phyloP scores from a whole-genome alignment of 768 basidiomycete species.

The Phaffia australis region DNA sequence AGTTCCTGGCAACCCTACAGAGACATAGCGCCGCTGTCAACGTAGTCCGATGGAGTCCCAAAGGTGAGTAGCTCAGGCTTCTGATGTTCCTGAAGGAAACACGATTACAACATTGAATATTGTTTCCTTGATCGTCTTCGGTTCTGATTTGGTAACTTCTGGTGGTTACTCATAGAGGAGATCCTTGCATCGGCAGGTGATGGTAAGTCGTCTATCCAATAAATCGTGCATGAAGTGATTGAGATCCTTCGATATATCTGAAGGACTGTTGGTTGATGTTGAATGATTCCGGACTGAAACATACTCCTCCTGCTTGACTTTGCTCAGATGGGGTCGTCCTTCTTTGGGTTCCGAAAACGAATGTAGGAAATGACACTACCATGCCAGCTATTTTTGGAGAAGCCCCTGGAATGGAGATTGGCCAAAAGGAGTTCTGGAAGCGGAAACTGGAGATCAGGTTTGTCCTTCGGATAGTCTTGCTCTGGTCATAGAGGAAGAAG shows the following conservation, averaged over 20 bases:
- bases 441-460: slow-evolving; percentile 69
- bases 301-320: slow-evolving; percentile 20
- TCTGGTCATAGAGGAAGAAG: background rate
- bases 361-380: slow-evolving; percentile 36
- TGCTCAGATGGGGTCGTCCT: slow-evolving; percentile 86
- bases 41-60: slow-evolving; percentile 89
- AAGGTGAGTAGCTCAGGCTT: slow-evolving; percentile 48
- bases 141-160: background rate
- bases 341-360: slow-evolving; percentile 71
- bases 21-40: slow-evolving; percentile 93
- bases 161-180: slow-evolving; percentile 50
- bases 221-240: no score
- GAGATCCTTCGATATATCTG: no score
- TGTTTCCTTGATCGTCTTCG: slow-evolving; percentile 20
- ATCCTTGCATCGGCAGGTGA: slow-evolving; percentile 93
- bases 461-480: slow-evolving; percentile 28
- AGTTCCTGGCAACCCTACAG: slow-evolving; percentile 86
- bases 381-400: slow-evolving; percentile 71
- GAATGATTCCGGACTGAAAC: slow-evolving; percentile 5
- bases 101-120: background rate
- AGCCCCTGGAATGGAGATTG: slow-evolving; percentile 65
- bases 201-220: slow-evolving; percentile 48
- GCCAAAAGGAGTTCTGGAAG: slow-evolving; percentile 94
- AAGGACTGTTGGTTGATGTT: background rate
- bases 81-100: background rate